These are phyloP conservation scores for Mycena polygramma DNA, from an alignment of 768 basidiomycete species.

Conservation along the genomic window DNA sequence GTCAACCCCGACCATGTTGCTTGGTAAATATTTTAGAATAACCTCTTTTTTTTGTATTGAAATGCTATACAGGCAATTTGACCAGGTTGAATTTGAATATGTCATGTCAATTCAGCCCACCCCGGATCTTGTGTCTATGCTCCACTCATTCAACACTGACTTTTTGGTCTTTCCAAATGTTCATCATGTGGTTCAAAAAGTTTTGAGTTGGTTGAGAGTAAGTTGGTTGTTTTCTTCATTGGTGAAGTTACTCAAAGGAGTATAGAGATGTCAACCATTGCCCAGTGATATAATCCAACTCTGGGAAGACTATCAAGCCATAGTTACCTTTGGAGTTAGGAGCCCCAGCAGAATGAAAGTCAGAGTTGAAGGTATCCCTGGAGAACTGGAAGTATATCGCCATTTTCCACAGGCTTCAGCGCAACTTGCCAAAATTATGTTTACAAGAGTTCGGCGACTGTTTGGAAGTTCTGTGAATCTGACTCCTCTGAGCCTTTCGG, in stretches of 20 bases:
- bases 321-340: not conserved
- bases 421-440: too few relatives aligned
- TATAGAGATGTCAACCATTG: not conserved
- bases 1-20: not conserved
- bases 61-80: not conserved
- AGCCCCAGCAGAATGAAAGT: too few relatives aligned
- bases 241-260: not conserved
- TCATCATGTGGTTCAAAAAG: not conserved
- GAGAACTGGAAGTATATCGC: too few relatives aligned
- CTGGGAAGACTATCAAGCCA: constrained; percentile 5
- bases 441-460: too few relatives aligned
- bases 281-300: not conserved
- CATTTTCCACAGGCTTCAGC: too few relatives aligned
- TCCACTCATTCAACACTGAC: not conserved
- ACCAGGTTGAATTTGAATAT: not conserved
- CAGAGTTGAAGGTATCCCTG: too few relatives aligned
- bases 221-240: not conserved
- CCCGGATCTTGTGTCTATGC: not conserved
- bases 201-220: not conserved
- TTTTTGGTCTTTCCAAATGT: not conserved
- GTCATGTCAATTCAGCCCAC: not conserved
- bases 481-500: too few relatives aligned
- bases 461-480: too few relatives aligned
- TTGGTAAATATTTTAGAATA: not conserved
- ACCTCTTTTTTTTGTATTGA: not conserved